Percentiles rank a stretch among this genome's conserved stretches.
These are phyloP conservation scores for Plasmodium vivax DNA, from an alignment of 169 alveolate species.

Conservation along the genomic window DNA sequence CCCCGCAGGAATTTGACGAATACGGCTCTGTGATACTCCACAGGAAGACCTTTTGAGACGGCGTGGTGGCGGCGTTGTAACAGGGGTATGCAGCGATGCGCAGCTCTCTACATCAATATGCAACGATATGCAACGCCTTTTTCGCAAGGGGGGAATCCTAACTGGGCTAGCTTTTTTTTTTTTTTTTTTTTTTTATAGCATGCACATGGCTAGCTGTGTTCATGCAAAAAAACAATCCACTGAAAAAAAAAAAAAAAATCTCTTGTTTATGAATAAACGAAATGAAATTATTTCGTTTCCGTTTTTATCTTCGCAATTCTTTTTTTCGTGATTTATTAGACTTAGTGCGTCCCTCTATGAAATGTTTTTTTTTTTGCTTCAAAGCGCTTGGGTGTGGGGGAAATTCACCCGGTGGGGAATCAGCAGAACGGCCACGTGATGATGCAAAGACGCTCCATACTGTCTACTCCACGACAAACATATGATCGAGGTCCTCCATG, in stretches of 20 bases:
- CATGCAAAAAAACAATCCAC: no score
- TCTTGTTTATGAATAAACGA: background rate
- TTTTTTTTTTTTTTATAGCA: no score
- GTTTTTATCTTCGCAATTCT: background rate
- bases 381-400: background rate
- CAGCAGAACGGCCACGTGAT: background rate
- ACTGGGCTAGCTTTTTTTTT: background rate
- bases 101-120: background rate
- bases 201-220: no score
- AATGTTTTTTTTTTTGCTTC: background rate
- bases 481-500: background rate
- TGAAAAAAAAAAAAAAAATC: background rate
- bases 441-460: background rate
- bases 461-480: background rate
- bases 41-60: constrained; percentile 48
- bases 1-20: constrained; percentile 63
- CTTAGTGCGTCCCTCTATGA: constrained; percentile 2
- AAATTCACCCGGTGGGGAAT: background rate
- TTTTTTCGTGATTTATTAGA: background rate
- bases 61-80: background rate
- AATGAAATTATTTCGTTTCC: background rate
- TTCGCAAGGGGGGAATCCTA: background rate
- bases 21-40: constrained; percentile 64
- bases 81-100: background rate
- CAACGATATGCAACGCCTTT: background rate